Evolutionary conservation across 2,329 filamentous ascomycete species (phyloP).

Genomic region (Emmonsia crescens): DNA sequence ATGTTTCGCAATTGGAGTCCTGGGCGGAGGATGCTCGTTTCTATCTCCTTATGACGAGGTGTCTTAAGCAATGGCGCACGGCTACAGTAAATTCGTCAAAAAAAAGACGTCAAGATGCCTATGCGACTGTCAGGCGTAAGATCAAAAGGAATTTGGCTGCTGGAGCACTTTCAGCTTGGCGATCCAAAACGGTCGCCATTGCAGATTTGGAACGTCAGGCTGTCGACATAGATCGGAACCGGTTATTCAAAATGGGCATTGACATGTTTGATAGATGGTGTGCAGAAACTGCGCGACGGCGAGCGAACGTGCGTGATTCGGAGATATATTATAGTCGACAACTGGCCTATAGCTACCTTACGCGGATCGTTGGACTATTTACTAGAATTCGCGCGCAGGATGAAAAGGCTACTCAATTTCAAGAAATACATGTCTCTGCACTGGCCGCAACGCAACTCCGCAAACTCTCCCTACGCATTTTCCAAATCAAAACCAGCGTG

Average conservation of each 20-base stretch:
- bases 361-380: slow-evolving; percentile 27
- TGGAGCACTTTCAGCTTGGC: slow-evolving; percentile 31
- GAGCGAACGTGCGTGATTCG: slow-evolving; percentile 27
- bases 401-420: slow-evolving; percentile 37
- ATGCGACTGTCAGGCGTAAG: slow-evolving; percentile 42
- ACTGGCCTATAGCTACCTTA: slow-evolving; percentile 28
- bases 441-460: slow-evolving; percentile 40
- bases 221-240: slow-evolving; percentile 24
- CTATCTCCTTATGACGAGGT: slow-evolving; percentile 43
- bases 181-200: slow-evolving; percentile 22
- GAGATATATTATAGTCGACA: slow-evolving; percentile 30
- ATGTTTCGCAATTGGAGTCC: slow-evolving; percentile 38
- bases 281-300: slow-evolving; percentile 25
- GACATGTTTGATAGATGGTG: slow-evolving; percentile 35
- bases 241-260: slow-evolving; percentile 24
- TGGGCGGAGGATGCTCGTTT: slow-evolving; percentile 47
- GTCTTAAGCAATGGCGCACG: slow-evolving; percentile 42
- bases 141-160: slow-evolving; percentile 45
- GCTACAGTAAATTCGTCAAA: slow-evolving; percentile 42
- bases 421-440: slow-evolving; percentile 37
- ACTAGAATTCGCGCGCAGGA: slow-evolving; percentile 26
- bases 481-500: slow-evolving; percentile 41
- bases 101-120: slow-evolving; percentile 44
- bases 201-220: slow-evolving; percentile 32
- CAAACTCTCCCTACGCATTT: slow-evolving; percentile 47